phyloP scores from a whole-genome alignment of 139 green algal species.

The Deuterostichococcus epilithicus region DNA sequence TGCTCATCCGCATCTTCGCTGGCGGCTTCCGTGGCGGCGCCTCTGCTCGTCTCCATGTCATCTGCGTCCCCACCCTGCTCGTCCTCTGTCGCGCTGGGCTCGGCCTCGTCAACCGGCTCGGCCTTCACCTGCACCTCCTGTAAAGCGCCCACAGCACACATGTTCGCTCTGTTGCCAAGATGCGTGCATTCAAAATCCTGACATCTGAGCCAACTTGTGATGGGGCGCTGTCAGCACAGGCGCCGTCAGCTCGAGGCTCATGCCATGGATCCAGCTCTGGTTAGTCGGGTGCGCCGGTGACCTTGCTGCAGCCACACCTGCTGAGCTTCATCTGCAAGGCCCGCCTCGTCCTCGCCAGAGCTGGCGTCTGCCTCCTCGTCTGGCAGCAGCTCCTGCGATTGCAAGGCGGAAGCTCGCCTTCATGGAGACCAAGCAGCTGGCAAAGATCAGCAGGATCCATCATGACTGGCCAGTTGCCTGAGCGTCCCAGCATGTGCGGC shows the following conservation, averaged over 20 bases:
- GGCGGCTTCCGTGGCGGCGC: background rate
- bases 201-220: too few species aligned
- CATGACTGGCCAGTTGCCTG: too few species aligned
- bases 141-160: background rate
- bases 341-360: background rate
- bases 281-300: too few species aligned
- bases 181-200: too few species aligned
- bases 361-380: constrained; percentile 9
- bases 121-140: background rate
- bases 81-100: constrained; percentile 17
- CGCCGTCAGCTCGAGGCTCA: too few species aligned
- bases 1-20: background rate
- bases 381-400: constrained; percentile 2
- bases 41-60: background rate
- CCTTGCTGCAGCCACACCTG: too few species aligned
- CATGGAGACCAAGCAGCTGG: too few species aligned
- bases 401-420: too few species aligned
- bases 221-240: too few species aligned
- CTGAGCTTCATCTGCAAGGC: constrained; percentile 1
- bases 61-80: constrained; percentile 4
- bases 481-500: too few species aligned
- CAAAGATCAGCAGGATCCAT: too few species aligned
- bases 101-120: constrained; percentile 13
- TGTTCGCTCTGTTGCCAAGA: background rate
- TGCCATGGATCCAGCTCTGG: too few species aligned